A percentile compares a stretch with the other conserved stretches of the same genome.
Evolutionary conservation across 352 stramenopile species (phyloP).

Genomic region (Phytopythium kandeliae): DNA sequence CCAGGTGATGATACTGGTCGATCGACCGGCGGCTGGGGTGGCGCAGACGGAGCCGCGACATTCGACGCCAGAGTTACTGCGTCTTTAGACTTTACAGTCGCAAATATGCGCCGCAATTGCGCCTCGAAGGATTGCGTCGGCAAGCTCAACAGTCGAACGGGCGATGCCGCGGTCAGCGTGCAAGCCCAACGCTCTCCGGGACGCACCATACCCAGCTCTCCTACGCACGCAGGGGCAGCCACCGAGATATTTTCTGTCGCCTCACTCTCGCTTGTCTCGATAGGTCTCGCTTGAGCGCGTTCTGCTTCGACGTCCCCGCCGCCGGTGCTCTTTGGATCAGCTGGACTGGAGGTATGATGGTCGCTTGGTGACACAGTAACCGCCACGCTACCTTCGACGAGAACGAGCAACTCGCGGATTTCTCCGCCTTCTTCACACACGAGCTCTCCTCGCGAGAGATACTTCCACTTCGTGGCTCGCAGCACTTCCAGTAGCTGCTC

Average conservation of each 20-base stretch:
- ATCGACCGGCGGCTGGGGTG: constrained; percentile 25
- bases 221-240: constrained; percentile 18
- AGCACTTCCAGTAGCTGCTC: constrained; percentile 54
- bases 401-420: constrained; percentile 33
- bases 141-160: constrained; percentile 24
- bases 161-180: constrained; percentile 18
- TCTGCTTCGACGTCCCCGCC: background rate
- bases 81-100: constrained; percentile 16
- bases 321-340: background rate
- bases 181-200: constrained; percentile 31
- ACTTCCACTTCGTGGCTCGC: constrained; percentile 31
- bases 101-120: constrained; percentile 36
- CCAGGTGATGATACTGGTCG: constrained; percentile 22
- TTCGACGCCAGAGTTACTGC: constrained; percentile 9
- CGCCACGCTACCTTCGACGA: constrained; percentile 33
- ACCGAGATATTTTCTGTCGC: background rate
- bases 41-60: constrained; percentile 5
- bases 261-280: no score
- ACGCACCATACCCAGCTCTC: constrained; percentile 41
- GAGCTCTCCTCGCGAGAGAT: constrained; percentile 9
- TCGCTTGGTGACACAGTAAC: background rate
- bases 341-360: background rate
- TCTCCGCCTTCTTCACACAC: constrained; percentile 18
- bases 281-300: background rate
- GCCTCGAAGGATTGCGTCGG: constrained; percentile 30